Evolutionary conservation across 805 yeast species (phyloP).

Genomic region (Ogataea ganodermae): DNA sequence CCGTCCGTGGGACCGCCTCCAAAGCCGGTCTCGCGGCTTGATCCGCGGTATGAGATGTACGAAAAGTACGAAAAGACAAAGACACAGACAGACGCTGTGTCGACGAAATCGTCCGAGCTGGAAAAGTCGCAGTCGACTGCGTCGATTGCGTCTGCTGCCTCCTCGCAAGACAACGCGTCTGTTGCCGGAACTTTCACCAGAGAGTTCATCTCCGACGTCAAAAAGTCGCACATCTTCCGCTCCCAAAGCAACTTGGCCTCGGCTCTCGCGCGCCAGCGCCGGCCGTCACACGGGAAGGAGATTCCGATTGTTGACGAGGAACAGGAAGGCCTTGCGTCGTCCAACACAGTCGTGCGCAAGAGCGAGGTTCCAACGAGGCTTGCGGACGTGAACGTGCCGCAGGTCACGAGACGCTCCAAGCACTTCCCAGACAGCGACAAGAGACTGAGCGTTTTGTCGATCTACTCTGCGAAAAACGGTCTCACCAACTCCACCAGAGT

Average conservation of each 20-base stretch:
- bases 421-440: slow-evolving; percentile 62
- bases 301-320: slow-evolving; percentile 16
- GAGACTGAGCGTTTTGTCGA: slow-evolving; percentile 69
- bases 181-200: slow-evolving; percentile 37
- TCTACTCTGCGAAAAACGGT: slow-evolving; percentile 60
- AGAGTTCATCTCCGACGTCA: slow-evolving; percentile 46
- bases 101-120: slow-evolving; percentile 29
- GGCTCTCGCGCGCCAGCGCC: neutral
- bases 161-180: no score
- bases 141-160: no score
- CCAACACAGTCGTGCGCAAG: slow-evolving; percentile 24
- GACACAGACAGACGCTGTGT: slow-evolving; percentile 37
- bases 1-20: slow-evolving; percentile 42
- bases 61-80: slow-evolving; percentile 40
- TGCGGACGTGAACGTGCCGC: slow-evolving; percentile 68
- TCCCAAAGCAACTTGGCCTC: slow-evolving; percentile 32
- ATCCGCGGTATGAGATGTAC: slow-evolving; percentile 56
- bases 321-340: slow-evolving; percentile 11
- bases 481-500: slow-evolving; percentile 19
- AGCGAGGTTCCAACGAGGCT: slow-evolving; percentile 48
- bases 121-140: slow-evolving; percentile 3
- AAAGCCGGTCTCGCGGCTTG: slow-evolving; percentile 57
- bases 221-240: slow-evolving; percentile 45
- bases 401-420: slow-evolving; percentile 67
- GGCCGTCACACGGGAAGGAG: slow-evolving; percentile 3